A percentile compares a stretch with the other conserved stretches of the same genome.
Conservation (phyloP, 176 grass and related monocot species). For the Alloteropsis semialata region DNA sequence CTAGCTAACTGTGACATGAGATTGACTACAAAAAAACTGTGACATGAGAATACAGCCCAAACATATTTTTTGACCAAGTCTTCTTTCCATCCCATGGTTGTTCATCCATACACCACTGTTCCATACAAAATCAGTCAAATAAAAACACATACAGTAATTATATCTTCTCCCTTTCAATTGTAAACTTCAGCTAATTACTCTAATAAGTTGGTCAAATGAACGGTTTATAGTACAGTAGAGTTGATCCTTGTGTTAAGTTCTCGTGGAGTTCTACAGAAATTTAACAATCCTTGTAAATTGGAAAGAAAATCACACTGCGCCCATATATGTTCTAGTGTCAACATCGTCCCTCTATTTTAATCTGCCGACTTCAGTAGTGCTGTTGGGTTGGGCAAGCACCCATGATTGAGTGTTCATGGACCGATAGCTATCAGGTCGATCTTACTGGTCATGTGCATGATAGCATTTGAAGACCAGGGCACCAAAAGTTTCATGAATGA, state of each 20-base stretch:
- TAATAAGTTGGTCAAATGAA: not conserved
- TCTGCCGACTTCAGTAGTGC: not conserved
- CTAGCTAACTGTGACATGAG: too few relatives aligned
- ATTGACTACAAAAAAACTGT: too few relatives aligned
- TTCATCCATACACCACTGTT: not conserved
- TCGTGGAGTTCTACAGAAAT: not conserved
- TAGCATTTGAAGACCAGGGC: not conserved
- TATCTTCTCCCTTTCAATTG: not conserved
- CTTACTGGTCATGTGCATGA: not conserved
- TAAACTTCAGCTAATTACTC: not conserved
- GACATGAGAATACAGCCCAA: too few relatives aligned
- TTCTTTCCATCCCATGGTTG: not conserved
- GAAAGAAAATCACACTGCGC: not conserved
- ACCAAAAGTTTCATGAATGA: not conserved
- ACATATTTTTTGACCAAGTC: too few relatives aligned
- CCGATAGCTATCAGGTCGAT: not conserved
- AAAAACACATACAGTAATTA: not conserved
- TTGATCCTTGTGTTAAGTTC: not conserved
- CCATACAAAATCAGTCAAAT: not conserved
- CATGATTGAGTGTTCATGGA: not conserved
- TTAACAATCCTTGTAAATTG: not conserved
- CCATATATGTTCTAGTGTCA: not conserved
- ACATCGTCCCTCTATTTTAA: not conserved
- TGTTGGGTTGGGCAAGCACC: not conserved
- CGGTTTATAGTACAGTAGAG: not conserved